These are phyloP conservation scores for Oehlia diaphana DNA, from an alignment of 192 early-diverging fungal species.

Conservation along the genomic window DNA sequence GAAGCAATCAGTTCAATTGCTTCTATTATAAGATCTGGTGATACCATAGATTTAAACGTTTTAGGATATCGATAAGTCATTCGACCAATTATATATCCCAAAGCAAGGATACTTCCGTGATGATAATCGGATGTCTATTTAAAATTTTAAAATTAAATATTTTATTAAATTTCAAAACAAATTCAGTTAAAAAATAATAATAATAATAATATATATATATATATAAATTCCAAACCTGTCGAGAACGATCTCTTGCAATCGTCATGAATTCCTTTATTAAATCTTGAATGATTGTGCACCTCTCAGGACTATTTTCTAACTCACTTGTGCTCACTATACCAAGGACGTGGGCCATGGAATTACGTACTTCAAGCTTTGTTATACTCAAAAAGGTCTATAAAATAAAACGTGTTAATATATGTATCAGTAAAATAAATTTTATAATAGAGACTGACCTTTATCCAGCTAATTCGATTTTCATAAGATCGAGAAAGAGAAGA, in stretches of 20 bases:
- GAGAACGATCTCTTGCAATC: slow-evolving; percentile 43
- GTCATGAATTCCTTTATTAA: slow-evolving; percentile 42
- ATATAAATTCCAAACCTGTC: slow-evolving; percentile 39
- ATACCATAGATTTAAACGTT: slow-evolving; percentile 40
- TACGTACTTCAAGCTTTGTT: slow-evolving; percentile 63
- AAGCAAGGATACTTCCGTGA: slow-evolving; percentile 66
- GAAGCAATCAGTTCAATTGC: slow-evolving; percentile 45
- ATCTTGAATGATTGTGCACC: slow-evolving; percentile 36
- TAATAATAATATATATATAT: no score
- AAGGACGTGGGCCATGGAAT: slow-evolving; percentile 65
- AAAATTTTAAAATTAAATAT: background rate
- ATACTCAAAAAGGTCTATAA: slow-evolving; percentile 58
- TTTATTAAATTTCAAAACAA: background rate
- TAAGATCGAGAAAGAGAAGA: slow-evolving; percentile 54
- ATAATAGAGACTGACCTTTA: slow-evolving; percentile 30
- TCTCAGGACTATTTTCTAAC: slow-evolving; percentile 34
- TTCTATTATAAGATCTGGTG: slow-evolving; percentile 27
- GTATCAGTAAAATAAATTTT: background rate
- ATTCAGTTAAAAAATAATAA: background rate
- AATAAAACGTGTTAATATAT: background rate
- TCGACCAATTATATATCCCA: slow-evolving; percentile 71
- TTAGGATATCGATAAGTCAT: slow-evolving; percentile 56
- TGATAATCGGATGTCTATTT: slow-evolving; percentile 47
- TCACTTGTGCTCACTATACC: slow-evolving; percentile 71
- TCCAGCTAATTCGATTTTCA: slow-evolving; percentile 49